Percentiles rank a stretch among this genome's conserved stretches.
These are phyloP conservation scores for Lactarius sp. DNA, from an alignment of 768 basidiomycete genomes.

Conservation along the genomic window DNA sequence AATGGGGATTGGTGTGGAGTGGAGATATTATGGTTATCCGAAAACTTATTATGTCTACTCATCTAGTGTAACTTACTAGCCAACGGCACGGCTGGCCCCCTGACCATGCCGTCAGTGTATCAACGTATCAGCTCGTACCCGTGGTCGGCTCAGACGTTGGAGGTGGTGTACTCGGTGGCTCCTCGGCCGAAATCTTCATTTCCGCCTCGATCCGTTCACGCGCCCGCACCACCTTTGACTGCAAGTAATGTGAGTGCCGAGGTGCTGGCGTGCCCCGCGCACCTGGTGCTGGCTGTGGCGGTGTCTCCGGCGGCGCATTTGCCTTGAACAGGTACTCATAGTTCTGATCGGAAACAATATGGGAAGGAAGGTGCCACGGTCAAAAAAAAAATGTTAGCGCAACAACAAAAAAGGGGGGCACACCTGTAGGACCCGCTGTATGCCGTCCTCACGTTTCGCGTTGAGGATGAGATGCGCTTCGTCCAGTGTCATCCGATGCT, in stretches of 20 bases:
- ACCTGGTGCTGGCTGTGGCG: conserved; percentile 38
- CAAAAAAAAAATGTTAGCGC: not conserved
- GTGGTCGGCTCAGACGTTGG: conserved; percentile 5
- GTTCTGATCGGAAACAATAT: conserved; percentile 45
- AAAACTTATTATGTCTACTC: conserved; percentile 2
- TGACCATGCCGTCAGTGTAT: not conserved
- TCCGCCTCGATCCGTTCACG: conserved; percentile 95
- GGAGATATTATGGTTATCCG: not conserved
- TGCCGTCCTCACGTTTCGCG: conserved; percentile 62
- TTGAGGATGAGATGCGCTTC: conserved; percentile 94
- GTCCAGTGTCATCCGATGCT: conserved; percentile 90
- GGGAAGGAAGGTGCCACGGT: not conserved
- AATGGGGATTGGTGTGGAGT: not conserved
- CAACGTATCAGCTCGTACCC: not conserved
- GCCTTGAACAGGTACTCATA: conserved; percentile 92
- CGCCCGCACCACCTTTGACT: conserved; percentile 95
- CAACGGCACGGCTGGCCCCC: not conserved
- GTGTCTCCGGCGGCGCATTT: conserved; percentile 66
- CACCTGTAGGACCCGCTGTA: conserved; percentile 73
- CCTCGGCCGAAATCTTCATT: conserved; percentile 34
- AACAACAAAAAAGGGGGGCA: conserved; percentile 20
- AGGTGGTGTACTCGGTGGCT: conserved; percentile 22
- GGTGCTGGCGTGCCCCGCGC: conserved; percentile 42
- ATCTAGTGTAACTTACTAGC: not conserved
- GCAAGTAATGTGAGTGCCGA: conserved; percentile 83